A percentile compares a stretch with the other conserved stretches of the same genome.
These are phyloP conservation scores for Berberis thunbergii DNA, from an alignment of 164 flowering plant genomes.

Conservation along the genomic window DNA sequence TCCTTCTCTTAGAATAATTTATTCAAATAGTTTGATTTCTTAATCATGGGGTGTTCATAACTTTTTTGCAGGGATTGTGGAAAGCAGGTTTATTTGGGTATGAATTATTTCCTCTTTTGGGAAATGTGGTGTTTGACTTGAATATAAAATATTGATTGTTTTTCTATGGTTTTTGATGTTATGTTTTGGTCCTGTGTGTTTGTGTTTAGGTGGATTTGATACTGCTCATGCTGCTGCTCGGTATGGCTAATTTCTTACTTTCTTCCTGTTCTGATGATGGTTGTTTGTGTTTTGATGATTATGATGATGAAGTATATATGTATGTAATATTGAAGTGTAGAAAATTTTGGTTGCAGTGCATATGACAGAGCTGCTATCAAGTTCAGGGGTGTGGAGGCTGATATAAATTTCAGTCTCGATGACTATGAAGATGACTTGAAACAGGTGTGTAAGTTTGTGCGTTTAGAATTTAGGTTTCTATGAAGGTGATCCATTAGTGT, in stretches of 20 bases:
- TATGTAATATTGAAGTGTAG: constrained; percentile 5
- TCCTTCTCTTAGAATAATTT: background rate
- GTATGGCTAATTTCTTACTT: constrained; percentile 16
- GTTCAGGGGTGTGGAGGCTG: constrained; percentile 10
- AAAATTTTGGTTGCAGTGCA: constrained; percentile 6
- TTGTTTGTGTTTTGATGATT: constrained; percentile 28
- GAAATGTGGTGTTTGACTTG: background rate
- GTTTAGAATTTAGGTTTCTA: too few relatives aligned
- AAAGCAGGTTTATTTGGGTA: constrained; percentile 81
- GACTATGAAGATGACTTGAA: constrained; percentile 10
- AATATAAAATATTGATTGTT: background rate
- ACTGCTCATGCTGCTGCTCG: constrained; percentile 88
- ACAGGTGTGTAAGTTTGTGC: constrained; percentile 1
- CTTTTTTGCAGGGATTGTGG: constrained; percentile 66
- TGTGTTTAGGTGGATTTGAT: constrained; percentile 63
- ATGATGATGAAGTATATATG: constrained; percentile 79
- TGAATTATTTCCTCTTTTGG: constrained; percentile 8
- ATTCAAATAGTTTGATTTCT: background rate
- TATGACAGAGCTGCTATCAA: constrained; percentile 9
- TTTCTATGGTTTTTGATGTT: constrained; percentile 5
- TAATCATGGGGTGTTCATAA: background rate
- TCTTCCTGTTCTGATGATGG: background rate
- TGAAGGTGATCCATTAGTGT: too few relatives aligned
- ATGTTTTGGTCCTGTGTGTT: constrained; percentile 7
- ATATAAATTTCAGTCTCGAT: constrained; percentile 9